Evolutionary conservation across 768 basidiomycete species (phyloP).

Genomic region (Trichaptum fuscoviolaceum): DNA sequence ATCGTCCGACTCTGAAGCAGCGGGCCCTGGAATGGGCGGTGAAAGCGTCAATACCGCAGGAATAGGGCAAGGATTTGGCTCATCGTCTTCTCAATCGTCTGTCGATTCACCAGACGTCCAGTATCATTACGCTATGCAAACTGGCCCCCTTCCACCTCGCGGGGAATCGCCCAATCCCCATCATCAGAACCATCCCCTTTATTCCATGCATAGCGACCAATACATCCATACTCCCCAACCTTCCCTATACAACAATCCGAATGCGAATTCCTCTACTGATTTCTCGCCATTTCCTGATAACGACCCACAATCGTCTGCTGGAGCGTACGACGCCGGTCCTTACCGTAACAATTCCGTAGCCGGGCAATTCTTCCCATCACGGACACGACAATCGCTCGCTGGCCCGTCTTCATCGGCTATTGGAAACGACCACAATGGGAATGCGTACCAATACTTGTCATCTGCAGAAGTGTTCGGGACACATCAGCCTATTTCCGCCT

Average conservation of each 20-base stretch:
- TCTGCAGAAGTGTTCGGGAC: slow-evolving; percentile 21
- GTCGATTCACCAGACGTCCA: slow-evolving; percentile 49
- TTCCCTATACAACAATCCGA: slow-evolving; percentile 38
- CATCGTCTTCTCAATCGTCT: slow-evolving; percentile 50
- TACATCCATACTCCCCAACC: slow-evolving; percentile 29
- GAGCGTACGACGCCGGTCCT: background rate
- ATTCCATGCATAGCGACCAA: slow-evolving; percentile 32
- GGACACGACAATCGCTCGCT: slow-evolving; percentile 3
- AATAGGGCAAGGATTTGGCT: slow-evolving; percentile 34
- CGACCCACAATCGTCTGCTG: slow-evolving; percentile 24
- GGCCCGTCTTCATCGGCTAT: background rate
- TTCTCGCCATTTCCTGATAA: slow-evolving; percentile 28
- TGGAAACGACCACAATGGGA: slow-evolving; percentile 1
- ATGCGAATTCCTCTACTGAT: slow-evolving; percentile 27
- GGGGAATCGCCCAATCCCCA: slow-evolving; percentile 45
- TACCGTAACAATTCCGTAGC: background rate
- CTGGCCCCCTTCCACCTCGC: slow-evolving; percentile 37
- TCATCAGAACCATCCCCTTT: slow-evolving; percentile 30
- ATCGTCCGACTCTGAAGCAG: slow-evolving; percentile 45
- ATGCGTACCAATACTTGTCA: slow-evolving; percentile 2
- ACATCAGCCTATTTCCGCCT: slow-evolving; percentile 19
- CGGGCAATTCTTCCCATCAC: background rate
- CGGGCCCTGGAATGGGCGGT: slow-evolving; percentile 15
- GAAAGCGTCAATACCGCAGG: background rate
- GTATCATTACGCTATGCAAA: slow-evolving; percentile 46